These are phyloP conservation scores for Vinca major DNA, from an alignment of 305 asterid species.

Conservation along the genomic window DNA sequence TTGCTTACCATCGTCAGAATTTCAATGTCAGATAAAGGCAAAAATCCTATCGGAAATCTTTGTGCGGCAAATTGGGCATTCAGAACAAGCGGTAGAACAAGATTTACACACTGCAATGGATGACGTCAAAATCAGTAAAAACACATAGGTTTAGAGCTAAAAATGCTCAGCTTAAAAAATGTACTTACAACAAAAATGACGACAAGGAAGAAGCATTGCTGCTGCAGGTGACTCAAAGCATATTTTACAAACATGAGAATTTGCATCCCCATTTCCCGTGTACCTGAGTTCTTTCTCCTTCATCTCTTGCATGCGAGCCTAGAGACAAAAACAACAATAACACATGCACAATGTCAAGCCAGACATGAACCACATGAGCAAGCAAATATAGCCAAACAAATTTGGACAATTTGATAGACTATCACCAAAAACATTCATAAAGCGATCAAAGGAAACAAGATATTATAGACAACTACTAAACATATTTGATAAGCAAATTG, in stretches of 20 bases:
- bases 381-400: not conserved
- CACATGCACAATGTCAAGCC: not conserved
- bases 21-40: slow-evolving; percentile 54
- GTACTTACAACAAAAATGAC: slow-evolving; percentile 89
- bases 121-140: slow-evolving; percentile 4
- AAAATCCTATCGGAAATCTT: slow-evolving; percentile 82
- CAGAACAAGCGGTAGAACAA: slow-evolving; percentile 90
- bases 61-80: slow-evolving; percentile 90
- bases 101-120: slow-evolving; percentile 80
- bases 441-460: not conserved
- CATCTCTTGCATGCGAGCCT: slow-evolving; percentile 98
- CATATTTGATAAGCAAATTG: not conserved
- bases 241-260: slow-evolving; percentile 84
- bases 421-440: not conserved
- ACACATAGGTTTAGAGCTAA: not conserved
- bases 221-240: slow-evolving; percentile 89
- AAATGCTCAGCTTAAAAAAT: slow-evolving; percentile 3
- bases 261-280: slow-evolving; percentile 64
- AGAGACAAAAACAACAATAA: slow-evolving; percentile 16
- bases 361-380: slow-evolving; percentile 7
- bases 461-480: not conserved
- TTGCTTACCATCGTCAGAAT: slow-evolving; percentile 20
- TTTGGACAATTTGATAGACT: too few species aligned
- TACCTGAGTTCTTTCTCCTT: slow-evolving; percentile 73
- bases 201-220: slow-evolving; percentile 97